phyloP scores from a whole-genome alignment of 495 filamentous ascomycete species.

The Podospora sp. region DNA sequence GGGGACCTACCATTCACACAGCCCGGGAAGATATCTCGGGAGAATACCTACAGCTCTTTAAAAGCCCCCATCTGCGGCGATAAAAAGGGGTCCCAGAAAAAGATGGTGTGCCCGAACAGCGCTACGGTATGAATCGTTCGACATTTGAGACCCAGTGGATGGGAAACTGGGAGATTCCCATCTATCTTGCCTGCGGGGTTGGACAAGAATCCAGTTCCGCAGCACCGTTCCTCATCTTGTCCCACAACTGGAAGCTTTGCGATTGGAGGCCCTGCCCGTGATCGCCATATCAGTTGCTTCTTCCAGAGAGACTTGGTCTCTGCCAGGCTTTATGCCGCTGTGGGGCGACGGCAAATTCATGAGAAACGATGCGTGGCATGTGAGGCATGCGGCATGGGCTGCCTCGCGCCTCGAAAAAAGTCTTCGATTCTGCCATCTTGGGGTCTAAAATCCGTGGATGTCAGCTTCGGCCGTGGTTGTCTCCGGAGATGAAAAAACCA shows the following conservation, averaged over 20 bases:
- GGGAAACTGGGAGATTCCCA: constrained; percentile 12
- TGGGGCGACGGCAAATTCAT: no score
- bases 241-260: constrained; percentile 9
- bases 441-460: background rate
- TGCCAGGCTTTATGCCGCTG: background rate
- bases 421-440: background rate
- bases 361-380: background rate
- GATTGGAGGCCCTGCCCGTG: constrained; percentile 6
- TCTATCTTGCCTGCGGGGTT: background rate
- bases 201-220: background rate
- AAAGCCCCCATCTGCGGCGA: background rate
- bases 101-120: background rate
- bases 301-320: background rate
- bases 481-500: background rate
- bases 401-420: background rate
- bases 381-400: background rate
- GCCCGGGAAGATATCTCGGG: background rate
- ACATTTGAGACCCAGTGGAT: background rate
- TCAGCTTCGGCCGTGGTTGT: background rate
- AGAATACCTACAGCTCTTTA: background rate
- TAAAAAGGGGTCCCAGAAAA: background rate
- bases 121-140: background rate
- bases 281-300: constrained; percentile 4
- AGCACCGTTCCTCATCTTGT: background rate
- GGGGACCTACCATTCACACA: background rate